Evolutionary conservation across 257 asterid species (phyloP), one percentile per base, ranked within the genome.

Genomic region (Primulina huaijiensis): DNA sequence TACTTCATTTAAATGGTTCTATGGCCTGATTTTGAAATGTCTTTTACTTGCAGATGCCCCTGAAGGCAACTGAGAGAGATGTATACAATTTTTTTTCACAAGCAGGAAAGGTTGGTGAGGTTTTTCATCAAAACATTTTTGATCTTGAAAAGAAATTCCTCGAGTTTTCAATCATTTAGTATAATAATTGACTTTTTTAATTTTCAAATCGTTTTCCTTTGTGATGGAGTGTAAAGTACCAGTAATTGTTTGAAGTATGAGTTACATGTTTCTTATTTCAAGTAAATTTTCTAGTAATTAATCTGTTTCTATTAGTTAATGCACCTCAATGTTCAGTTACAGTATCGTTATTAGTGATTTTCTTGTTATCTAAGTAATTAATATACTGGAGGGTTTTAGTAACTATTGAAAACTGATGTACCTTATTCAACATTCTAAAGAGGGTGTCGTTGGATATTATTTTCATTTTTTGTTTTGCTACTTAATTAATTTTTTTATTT

Each of bases 11-110:
- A 57, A 35, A 38, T 56, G 60, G n/a, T 38, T 25, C 35, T 65
- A 67, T 58, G n/a, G 21, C 66, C 38, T 73, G 67, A 43, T 53
- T 65, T 53, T 16, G 17, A 58, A 52, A 69, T 43, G 69, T 61
- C 73, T 65, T 46, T 71, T 64, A 35, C 55, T 65, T 79, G 78
- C 85, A 94, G 99, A 94, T 94, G 97, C 99, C 99, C 43, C 83
- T 94, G 81, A 94, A 94, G 85, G 99, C 99, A 29, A 87, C 92
- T 35, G 99, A 94, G 79, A 84, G 99, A 75, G 97, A 94, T 80
- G 97, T 91, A 72, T 94, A 89, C 69, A 97, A 94, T 76, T 94
- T 94, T 79, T 94, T 94, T 80, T 91, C 97, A 8, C 86, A 89
- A 84, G 99, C 91, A 63, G 99, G 99, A 84, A 91, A 94, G 99